Base-by-base conservation (phyloP, 441 rosid species). In the Adansonia madagascariensis region DNA sequence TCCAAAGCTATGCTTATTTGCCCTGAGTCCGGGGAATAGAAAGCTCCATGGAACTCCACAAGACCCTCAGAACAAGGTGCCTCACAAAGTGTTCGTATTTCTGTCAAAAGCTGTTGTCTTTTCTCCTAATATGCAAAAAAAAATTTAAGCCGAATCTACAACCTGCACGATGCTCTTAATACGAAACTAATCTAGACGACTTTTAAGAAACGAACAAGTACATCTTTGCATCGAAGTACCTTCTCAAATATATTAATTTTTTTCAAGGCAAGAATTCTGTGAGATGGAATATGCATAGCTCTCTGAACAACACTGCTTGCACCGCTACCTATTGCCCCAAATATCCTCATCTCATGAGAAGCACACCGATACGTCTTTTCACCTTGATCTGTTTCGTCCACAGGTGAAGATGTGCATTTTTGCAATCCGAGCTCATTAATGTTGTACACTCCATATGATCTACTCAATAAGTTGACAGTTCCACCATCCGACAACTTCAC, bases 1-100 rank as follows among this genome's bases (percentile, higher is more conserved):
- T 95, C 99, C 76, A 95, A 89, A 74, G 99, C 99, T 81, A 94
- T 93, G 84, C 94, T 95, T 80, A 92, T 92, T 82, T 94, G 95
- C 76, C 98, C 99, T 0, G 97, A 90, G 75, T 91, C 97, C 0
- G 95, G 97, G 83, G 89, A 86, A 82, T 95, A 95, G 83, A 92
- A 93, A 62, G 99, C 98, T 49, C 97, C 95, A 61, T 91, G 95
- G 85, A 93, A 95, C 75, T 95, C 97, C 75, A 92, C 97, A 22
- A 95, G 95, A 78, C 95, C 98, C 84, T 86, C 93, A 67, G 84
- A 85, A 86, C 91, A 90, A 79, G 99, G 97, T 74, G 97, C 97
- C 85, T 95, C 98, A 50, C 98, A 92, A 60, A 95, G 82, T 11
- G 93, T 90, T 79, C 97, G 84, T 86, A 95, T 95, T 89, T 91